Conservation (phyloP, 2,329 filamentous ascomycete genomes). For the Colletotrichum sp. region DNA sequence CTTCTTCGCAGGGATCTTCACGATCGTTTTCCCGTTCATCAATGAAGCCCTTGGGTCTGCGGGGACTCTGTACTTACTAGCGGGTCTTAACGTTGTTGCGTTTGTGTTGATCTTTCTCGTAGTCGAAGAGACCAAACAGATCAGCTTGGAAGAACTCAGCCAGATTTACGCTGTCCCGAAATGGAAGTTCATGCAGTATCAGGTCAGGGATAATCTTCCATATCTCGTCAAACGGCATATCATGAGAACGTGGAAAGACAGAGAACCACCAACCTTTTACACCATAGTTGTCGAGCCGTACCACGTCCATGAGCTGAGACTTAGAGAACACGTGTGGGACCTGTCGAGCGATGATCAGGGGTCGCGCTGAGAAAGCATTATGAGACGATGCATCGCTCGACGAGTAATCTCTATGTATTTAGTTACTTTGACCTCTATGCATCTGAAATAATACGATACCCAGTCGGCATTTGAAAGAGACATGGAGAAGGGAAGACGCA, state of each 20-base stretch:
- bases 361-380: neutral
- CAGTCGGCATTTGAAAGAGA: neutral
- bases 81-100: constrained; percentile 48
- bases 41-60: neutral
- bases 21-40: neutral
- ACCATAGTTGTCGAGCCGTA: neutral
- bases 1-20: neutral
- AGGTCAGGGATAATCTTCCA: neutral
- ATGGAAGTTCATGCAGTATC: constrained; percentile 33
- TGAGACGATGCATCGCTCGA: no score
- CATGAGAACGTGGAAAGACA: neutral
- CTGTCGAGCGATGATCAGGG: neutral
- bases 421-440: no score
- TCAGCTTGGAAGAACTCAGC: constrained; percentile 43
- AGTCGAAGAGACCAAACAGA: constrained; percentile 45
- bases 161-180: constrained; percentile 42
- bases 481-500: no score
- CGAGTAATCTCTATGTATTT: no score
- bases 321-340: neutral
- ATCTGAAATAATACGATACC: neutral
- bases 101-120: constrained; percentile 49
- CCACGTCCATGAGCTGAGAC: neutral
- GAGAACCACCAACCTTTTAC: neutral
- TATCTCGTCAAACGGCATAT: neutral
- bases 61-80: neutral